A percentile compares a stretch with the other conserved stretches of the same genome.
phyloP scores from a whole-genome alignment of 805 yeast genomes.

The Candida insectalens region DNA sequence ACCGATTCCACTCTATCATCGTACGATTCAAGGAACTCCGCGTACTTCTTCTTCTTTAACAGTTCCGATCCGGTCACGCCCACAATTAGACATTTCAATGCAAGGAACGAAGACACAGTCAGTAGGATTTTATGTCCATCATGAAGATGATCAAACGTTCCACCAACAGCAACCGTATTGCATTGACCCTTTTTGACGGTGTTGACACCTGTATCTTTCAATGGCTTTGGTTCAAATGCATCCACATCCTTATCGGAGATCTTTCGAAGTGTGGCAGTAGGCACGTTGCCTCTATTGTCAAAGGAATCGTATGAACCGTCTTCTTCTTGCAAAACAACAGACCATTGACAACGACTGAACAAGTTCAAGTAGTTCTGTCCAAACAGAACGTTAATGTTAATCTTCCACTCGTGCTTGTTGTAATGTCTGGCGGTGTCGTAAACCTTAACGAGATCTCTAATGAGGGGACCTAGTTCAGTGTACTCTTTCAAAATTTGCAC shows the following conservation, averaged over 20 bases:
- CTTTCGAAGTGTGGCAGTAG: background rate
- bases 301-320: background rate
- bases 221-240: background rate
- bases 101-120: conserved; percentile 58
- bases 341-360: background rate
- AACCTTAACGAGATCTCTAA: conserved; percentile 4
- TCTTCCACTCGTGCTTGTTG: conserved; percentile 1
- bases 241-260: background rate
- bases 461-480: conserved; percentile 6
- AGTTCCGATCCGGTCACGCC: conserved; percentile 79
- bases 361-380: conserved; percentile 5
- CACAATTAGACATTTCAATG: conserved; percentile 48
- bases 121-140: conserved; percentile 88
- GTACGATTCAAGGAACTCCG: conserved; percentile 53
- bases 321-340: background rate
- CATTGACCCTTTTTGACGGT: conserved; percentile 1
- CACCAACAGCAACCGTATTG: conserved; percentile 61
- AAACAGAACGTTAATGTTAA: conserved; percentile 6
- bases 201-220: too few relatives aligned
- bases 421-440: conserved; percentile 12
- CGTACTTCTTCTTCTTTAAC: conserved; percentile 64
- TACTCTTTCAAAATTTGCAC: conserved; percentile 12
- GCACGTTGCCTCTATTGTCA: background rate
- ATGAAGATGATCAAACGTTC: conserved; percentile 94
- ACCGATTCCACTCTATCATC: conserved; percentile 40